Evolutionary conservation across 1,284 basidiomycete genomes (phyloP), one percentile per base, ranked within the genome.

Genomic region (Volvariella volvacea): DNA sequence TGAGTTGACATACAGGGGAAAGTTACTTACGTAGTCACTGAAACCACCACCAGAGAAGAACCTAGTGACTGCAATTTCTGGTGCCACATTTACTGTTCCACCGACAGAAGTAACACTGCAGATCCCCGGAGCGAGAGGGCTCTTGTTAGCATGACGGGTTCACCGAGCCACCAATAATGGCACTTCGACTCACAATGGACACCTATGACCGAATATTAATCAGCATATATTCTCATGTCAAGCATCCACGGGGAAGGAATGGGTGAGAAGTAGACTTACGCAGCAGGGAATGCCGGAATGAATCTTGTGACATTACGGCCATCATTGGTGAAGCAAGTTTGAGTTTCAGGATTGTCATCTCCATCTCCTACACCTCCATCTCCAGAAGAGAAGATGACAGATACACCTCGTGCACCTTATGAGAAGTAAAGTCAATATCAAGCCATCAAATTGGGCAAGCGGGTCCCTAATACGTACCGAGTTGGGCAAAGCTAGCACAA

Each of bases 331-430:
- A 71, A 60, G 57, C 85, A 88, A 43, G 58, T 20, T 42, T 76
- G 71, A 16, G 67, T 72, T 0, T 61, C 60, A 22, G 76, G 72
- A 52, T 77, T 50, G 0, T 66, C 38, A 46, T 76, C 58, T 8
- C 73, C 71, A 51, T 79, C 78, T 8, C 83, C 86, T 4, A 86
- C 85, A 41, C 85, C 85, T n/a, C 60, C 61, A 51, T 88, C 84
- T 10, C 85, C 84, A 16, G 77, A 78, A 16, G 75, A 68, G 57
- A 84, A 84, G 44, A 79, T 52, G 16, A 86, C 49, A 2, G 79
- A 75, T 9, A 78, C 65, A 32, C 85, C 85, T 4, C 81, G 73
- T n/a, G 70, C 72, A 39, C 80, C 79, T 68, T 21, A n/a, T 22
- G 4, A 17, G 3, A 34, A 8, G 28, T 21, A 28, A 10, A 14